Conservation (phyloP, 1,284 basidiomycete genomes). For the Ustilago nuda region DNA sequence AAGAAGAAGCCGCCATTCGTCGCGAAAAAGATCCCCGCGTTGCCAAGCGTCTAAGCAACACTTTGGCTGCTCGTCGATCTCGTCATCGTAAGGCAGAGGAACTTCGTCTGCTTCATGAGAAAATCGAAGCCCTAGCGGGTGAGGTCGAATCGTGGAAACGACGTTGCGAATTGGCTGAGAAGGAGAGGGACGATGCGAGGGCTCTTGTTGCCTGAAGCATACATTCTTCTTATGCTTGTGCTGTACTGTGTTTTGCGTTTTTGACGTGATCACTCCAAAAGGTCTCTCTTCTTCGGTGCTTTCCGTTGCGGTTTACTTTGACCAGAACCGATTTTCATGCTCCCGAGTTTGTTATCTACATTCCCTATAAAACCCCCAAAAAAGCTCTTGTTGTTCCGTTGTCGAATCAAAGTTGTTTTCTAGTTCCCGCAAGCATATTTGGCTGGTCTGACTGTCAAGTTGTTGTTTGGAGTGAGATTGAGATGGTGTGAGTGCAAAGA, state of each 20-base stretch:
- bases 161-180: slow-evolving; percentile 61
- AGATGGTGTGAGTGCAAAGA: slow-evolving; percentile 3
- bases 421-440: neutral
- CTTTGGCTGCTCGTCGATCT: slow-evolving; percentile 65
- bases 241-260: neutral
- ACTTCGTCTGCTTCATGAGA: slow-evolving; percentile 59
- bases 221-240: slow-evolving; percentile 23
- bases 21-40: slow-evolving; percentile 60
- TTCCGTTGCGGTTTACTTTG: slow-evolving; percentile 12
- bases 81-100: slow-evolving; percentile 68
- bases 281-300: slow-evolving; percentile 22
- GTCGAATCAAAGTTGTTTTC: neutral
- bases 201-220: slow-evolving; percentile 13
- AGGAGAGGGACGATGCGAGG: slow-evolving; percentile 57
- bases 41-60: slow-evolving; percentile 68
- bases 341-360: slow-evolving; percentile 16
- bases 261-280: slow-evolving; percentile 11
- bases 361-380: slow-evolving; percentile 9
- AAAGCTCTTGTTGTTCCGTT: slow-evolving; percentile 16
- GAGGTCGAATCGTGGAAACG: slow-evolving; percentile 65
- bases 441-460: neutral
- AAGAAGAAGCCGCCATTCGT: slow-evolving; percentile 50
- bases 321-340: slow-evolving; percentile 32
- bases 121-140: slow-evolving; percentile 56
- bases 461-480: neutral